Base-by-base conservation (phyloP, 345 rosid genomes). In the Hevea brasiliensis region DNA sequence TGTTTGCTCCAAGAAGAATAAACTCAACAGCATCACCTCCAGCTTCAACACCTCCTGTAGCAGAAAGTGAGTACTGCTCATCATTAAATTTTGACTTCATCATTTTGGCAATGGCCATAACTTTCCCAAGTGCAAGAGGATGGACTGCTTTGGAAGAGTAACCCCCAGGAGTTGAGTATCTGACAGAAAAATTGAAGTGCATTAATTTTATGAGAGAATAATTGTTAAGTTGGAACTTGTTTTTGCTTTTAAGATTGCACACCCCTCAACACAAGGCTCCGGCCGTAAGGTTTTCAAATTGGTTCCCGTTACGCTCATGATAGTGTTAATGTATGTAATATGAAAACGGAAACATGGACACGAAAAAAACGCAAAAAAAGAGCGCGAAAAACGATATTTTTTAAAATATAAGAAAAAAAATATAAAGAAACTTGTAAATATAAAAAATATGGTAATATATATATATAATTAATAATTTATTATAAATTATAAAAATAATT, bases 191-290 rank as follows among this genome's bases (percentile, higher is more conserved):
- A 68, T 77, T 68, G 23, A 65, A 71, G 53, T 20, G 17, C 62
- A 24, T 62, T 59, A 73, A 29, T 40, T 72, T 47, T 18, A 51
- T 20, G 29, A 23, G 40, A 68, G 68, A 10, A 48, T 70, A 32
- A 23, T 53, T 72, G 57, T 24, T 45, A 64, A 71, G 17, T n/a
- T 15, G n/a, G 72, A 71, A 59, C 2, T 50, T 50, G 17, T 50
- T 41, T 68, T 26, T 26, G 59, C 51, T 41, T 47, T 71, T 17
- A 53, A 72, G 73, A 84, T 61, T 68, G 57, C 98, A 51, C 56
- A 95, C 99, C 98, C 99, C 81, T 95, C 97, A 32, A 95, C 99
- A 74, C 98, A 91, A 58, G 99, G 98, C 86, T 95, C 97, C 8
- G 98, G 99, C 60, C 86, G 94, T 72, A 92, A 73, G 15, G 96